These are phyloP conservation scores for Ceratocystis diversiconidia DNA, from an alignment of 2,329 filamentous ascomycete genomes.

Conservation along the genomic window DNA sequence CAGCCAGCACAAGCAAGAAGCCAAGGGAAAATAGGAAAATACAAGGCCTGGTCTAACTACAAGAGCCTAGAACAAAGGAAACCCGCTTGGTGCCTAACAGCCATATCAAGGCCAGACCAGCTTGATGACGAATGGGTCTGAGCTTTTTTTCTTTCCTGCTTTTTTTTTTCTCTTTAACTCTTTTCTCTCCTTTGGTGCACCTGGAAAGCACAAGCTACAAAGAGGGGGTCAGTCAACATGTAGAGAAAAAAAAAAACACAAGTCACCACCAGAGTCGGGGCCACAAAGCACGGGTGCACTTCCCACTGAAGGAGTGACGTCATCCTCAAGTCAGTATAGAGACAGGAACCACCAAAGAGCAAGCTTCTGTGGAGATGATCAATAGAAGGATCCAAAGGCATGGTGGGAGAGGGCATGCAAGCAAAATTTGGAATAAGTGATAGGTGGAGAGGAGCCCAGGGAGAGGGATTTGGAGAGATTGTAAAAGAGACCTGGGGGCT, in stretches of 20 bases:
- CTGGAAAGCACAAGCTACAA: background rate
- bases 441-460: background rate
- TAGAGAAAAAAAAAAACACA: background rate
- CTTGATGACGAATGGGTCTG: background rate
- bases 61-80: background rate
- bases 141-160: background rate
- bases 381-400: background rate
- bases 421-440: background rate
- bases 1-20: background rate
- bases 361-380: constrained; percentile 3
- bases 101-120: background rate
- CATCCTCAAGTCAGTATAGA: background rate
- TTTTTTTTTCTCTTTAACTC: background rate
- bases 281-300: background rate
- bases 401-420: background rate
- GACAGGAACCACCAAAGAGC: background rate
- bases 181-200: background rate
- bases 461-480: background rate
- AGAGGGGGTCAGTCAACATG: background rate
- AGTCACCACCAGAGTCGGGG: background rate
- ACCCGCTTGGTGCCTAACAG: background rate
- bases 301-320: background rate
- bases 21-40: background rate
- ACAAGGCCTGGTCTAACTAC: background rate
- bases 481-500: background rate